Base-by-base conservation (phyloP, 257 asterid genomes). In the Thymus quinquecostatus region DNA sequence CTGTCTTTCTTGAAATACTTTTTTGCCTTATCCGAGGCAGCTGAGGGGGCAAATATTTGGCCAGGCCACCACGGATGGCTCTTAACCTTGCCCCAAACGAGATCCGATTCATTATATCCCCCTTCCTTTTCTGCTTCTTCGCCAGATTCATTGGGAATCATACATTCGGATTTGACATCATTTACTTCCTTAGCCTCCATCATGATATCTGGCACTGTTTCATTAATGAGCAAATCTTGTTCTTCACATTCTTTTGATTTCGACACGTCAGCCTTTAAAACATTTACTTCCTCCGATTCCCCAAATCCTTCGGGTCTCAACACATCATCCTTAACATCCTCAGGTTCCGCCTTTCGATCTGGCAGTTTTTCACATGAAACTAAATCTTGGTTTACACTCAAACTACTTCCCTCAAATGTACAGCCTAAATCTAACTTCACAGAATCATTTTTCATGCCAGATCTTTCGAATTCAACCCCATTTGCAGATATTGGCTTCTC, bases 21-120 rank as follows among this genome's bases (percentile, higher is more conserved):
- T 72, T 40, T 69, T 36, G 93, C 96, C 59, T 75, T 79, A 57
- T 79, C 71, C 0, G 98, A 83, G 60, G 97, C 95, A 70, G 82
- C 87, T 10, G 85, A 78, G 60, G 95, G 86, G 47, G 79, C 82
- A 73, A 87, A 75, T 75, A 93, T 79, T 84, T 86, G 92, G 32
- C 97, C 98, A 41, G 98, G 98, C 97, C 98, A 92, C 98, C 98
- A 92, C 3, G 96, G 97, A 83, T 92, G 96, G 78, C 94, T 71
- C 78, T 78, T 87, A 44, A 92, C 98, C 82, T 92, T 92, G 56
- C 92, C 96, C 98, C 98, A 92, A 48, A 92, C 98, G 4, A 92
- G 75, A 86, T 90, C 95, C 13, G 87, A 82, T 76, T 71, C 76
- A 9, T 61, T 51, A 82, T 74, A 90, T 29, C 75, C 81, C 6